Percentiles rank a stretch among this genome's conserved stretches.
Conservation (phyloP, 805 yeast species). For the Wickerhamiella allomyrinae region DNA sequence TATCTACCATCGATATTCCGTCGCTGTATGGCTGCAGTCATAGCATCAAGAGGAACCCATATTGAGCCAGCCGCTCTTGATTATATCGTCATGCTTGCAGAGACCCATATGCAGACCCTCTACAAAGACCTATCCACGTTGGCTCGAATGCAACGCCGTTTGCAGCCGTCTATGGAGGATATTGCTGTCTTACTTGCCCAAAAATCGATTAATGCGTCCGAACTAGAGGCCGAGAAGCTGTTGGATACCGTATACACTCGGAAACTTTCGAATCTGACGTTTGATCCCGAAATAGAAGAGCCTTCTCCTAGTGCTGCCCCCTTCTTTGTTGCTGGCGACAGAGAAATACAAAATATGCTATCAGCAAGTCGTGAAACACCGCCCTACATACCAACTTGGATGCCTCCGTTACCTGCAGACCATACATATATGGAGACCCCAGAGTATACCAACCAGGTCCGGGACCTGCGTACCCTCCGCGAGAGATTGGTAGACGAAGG, state of each 20-base stretch:
- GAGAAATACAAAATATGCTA: slow-evolving; percentile 39
- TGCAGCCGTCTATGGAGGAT: slow-evolving; percentile 23
- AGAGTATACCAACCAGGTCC: slow-evolving; percentile 41
- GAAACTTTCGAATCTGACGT: slow-evolving; percentile 17
- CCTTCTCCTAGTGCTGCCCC: slow-evolving; percentile 33
- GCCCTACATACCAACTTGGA: slow-evolving; percentile 50
- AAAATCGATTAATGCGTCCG: slow-evolving; percentile 20
- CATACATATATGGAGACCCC: slow-evolving; percentile 80
- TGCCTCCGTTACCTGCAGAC: slow-evolving; percentile 87
- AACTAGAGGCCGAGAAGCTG: slow-evolving; percentile 20
- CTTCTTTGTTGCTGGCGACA: slow-evolving; percentile 39
- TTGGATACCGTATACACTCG: slow-evolving; percentile 12
- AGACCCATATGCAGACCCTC: slow-evolving; percentile 19
- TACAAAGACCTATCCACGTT: slow-evolving; percentile 18
- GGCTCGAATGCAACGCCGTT: slow-evolving; percentile 24
- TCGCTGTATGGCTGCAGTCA: slow-evolving; percentile 19
- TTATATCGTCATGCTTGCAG: slow-evolving; percentile 22
- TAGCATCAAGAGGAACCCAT: slow-evolving; percentile 10
- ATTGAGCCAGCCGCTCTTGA: slow-evolving; percentile 19
- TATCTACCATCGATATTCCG: slow-evolving; percentile 16
- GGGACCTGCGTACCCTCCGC: slow-evolving; percentile 59
- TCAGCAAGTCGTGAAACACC: slow-evolving; percentile 34
- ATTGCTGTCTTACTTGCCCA: slow-evolving; percentile 21
- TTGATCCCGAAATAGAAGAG: slow-evolving; percentile 22
- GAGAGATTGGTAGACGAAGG: slow-evolving; percentile 69